Percentiles rank a stretch among this genome's conserved stretches.
phyloP scores from a whole-genome alignment of 306 rosid genomes.

The Carpinus viminea region DNA sequence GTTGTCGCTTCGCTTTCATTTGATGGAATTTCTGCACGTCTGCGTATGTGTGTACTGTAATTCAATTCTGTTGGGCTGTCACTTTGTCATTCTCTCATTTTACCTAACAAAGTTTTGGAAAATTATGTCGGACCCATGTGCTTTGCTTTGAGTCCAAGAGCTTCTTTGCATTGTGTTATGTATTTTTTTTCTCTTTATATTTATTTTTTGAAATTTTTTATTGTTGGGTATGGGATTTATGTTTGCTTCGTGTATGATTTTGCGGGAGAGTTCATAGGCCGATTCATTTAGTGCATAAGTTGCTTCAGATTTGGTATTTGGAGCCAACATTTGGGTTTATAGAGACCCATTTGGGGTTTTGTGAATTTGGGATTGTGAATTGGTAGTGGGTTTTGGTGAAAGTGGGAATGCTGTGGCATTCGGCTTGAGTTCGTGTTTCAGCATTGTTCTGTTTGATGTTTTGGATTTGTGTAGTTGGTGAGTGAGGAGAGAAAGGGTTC shows the following conservation, averaged over 20 bases:
- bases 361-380: slow-evolving; percentile 32
- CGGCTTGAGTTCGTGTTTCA: slow-evolving; percentile 23
- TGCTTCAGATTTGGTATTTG: slow-evolving; percentile 39
- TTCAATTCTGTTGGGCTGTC: slow-evolving; percentile 57
- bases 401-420: slow-evolving; percentile 33
- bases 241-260: slow-evolving; percentile 8
- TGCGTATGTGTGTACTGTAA: slow-evolving; percentile 24
- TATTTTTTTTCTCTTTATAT: slow-evolving; percentile 4
- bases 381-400: slow-evolving; percentile 31
- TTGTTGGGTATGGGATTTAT: slow-evolving; percentile 31
- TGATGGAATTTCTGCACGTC: slow-evolving; percentile 14
- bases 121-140: slow-evolving; percentile 28
- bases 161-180: slow-evolving; percentile 45
- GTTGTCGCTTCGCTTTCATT: slow-evolving; percentile 58
- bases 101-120: slow-evolving; percentile 42
- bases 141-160: slow-evolving; percentile 70
- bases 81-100: slow-evolving; percentile 45
- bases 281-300: slow-evolving; percentile 20
- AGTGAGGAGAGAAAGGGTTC: slow-evolving; percentile 34
- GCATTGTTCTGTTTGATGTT: slow-evolving; percentile 33
- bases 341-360: slow-evolving; percentile 8
- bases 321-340: slow-evolving; percentile 28
- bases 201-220: slow-evolving; percentile 3
- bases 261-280: slow-evolving; percentile 23
- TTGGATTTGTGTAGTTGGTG: slow-evolving; percentile 33